Evolutionary conservation across 2,329 filamentous ascomycete genomes (phyloP).

Genomic region (Bipolaris gigantea): DNA sequence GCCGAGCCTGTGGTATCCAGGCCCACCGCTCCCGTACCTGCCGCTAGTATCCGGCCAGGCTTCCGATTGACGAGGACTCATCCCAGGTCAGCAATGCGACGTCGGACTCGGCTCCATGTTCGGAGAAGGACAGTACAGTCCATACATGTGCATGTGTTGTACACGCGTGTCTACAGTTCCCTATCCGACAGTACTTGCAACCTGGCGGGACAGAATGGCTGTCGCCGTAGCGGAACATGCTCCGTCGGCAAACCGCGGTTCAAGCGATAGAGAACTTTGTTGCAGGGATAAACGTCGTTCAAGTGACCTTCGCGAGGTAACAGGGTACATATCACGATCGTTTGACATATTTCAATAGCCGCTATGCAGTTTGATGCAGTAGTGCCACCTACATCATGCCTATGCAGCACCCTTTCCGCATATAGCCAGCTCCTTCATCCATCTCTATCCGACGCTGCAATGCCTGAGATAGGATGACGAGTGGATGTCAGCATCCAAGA

Average conservation of each 20-base stretch:
- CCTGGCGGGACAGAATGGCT: not conserved
- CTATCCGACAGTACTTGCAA: not conserved
- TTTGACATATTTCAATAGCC: constrained; percentile 4
- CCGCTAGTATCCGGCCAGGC: constrained; percentile 30
- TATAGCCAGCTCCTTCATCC: constrained; percentile 21
- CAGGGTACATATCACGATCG: constrained; percentile 13
- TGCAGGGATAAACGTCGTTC: constrained; percentile 19
- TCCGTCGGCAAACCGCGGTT: constrained; percentile 26
- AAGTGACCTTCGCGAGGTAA: constrained; percentile 24
- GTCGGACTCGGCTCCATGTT: constrained; percentile 4
- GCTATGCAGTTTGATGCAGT: constrained; percentile 11
- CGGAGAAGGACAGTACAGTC: no score
- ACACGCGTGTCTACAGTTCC: constrained; percentile 3
- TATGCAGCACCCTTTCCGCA: constrained; percentile 18
- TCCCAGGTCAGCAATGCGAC: not conserved
- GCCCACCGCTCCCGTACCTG: not conserved
- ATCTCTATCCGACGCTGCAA: constrained; percentile 29
- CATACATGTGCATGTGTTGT: not conserved
- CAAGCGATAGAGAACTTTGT: constrained; percentile 18
- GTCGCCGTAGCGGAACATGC: not conserved
- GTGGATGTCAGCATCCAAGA: constrained; percentile 4
- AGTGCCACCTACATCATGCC: constrained; percentile 13
- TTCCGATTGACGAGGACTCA: constrained; percentile 17
- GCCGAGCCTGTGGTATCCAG: constrained; percentile 27
- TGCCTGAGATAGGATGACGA: constrained; percentile 7